These are phyloP conservation scores for Umbelopsis sp. DNA, from an alignment of 371 early-diverging fungal species.

Conservation along the genomic window DNA sequence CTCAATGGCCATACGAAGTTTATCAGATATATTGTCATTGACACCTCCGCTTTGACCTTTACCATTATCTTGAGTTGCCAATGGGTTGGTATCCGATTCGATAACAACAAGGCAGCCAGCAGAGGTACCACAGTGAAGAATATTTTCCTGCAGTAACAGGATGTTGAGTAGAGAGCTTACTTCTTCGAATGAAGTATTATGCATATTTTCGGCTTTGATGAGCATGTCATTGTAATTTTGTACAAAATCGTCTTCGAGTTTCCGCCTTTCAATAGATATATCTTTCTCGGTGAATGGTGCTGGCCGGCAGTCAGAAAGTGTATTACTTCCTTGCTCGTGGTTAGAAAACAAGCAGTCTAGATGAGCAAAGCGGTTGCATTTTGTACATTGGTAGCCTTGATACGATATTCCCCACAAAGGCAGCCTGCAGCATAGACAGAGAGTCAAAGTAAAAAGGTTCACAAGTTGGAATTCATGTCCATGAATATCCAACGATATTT, in stretches of 20 bases:
- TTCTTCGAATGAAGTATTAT: constrained; percentile 42
- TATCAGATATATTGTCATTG: constrained; percentile 17
- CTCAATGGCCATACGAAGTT: constrained; percentile 29
- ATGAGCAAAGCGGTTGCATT: constrained; percentile 58
- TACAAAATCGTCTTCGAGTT: constrained; percentile 1
- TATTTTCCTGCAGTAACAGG: constrained; percentile 42
- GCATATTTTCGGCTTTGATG: constrained; percentile 23
- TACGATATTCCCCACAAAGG: constrained; percentile 63
- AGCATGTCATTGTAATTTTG: constrained; percentile 5
- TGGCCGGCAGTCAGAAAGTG: background rate
- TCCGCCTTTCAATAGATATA: constrained; percentile 2
- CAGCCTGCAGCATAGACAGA: constrained; percentile 52
- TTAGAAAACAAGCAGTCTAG: constrained; percentile 33
- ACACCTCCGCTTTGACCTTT: background rate
- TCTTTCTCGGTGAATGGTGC: constrained; percentile 6
- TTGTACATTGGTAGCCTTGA: constrained; percentile 58
- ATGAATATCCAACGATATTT: constrained; percentile 18
- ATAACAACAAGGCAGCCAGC: constrained; percentile 44
- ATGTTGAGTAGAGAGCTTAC: constrained; percentile 37
- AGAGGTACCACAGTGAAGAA: constrained; percentile 45
- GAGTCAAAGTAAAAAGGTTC: constrained; percentile 58
- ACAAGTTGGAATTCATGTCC: constrained; percentile 58
- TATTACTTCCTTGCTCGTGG: background rate
- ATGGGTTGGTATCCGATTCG: constrained; percentile 30
- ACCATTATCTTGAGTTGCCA: constrained; percentile 14